Evolutionary conservation across 73 alveolate genomes (phyloP).

Genomic region (Tetrahymena borealis): DNA sequence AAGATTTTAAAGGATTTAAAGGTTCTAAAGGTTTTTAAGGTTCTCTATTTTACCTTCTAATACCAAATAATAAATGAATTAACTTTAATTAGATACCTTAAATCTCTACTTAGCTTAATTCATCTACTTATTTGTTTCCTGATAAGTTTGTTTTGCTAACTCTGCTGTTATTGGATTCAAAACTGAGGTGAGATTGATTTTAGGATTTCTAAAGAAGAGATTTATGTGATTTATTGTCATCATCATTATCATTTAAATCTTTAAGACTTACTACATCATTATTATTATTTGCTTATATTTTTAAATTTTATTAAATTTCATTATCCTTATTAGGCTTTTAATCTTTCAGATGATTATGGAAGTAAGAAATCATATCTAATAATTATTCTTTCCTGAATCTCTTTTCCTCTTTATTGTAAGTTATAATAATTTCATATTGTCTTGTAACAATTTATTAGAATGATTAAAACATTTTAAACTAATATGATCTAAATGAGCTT

Average conservation of each 20-base stretch:
- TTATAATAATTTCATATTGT: too few relatives aligned
- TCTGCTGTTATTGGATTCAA: background rate
- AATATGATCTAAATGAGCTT: background rate
- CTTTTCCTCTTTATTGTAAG: background rate
- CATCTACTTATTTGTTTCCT: background rate
- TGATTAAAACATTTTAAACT: too few relatives aligned
- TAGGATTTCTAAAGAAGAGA: background rate
- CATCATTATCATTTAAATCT: background rate
- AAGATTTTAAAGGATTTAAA: too few relatives aligned
- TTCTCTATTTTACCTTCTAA: too few relatives aligned
- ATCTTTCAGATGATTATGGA: background rate
- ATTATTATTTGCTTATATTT: too few relatives aligned
- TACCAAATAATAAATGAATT: too few relatives aligned
- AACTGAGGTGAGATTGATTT: background rate
- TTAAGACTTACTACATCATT: background rate
- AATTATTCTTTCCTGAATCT: too few relatives aligned
- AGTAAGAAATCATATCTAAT: background rate
- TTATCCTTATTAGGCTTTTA: background rate
- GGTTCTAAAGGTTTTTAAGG: too few relatives aligned
- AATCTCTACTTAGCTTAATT: background rate
- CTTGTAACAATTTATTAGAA: background rate
- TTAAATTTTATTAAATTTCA: too few relatives aligned
- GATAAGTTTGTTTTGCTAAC: background rate
- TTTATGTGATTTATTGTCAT: background rate
- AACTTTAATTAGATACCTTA: too few relatives aligned